Evolutionary conservation across 306 rosid species (phyloP).

Genomic region (Benincasa hispida): DNA sequence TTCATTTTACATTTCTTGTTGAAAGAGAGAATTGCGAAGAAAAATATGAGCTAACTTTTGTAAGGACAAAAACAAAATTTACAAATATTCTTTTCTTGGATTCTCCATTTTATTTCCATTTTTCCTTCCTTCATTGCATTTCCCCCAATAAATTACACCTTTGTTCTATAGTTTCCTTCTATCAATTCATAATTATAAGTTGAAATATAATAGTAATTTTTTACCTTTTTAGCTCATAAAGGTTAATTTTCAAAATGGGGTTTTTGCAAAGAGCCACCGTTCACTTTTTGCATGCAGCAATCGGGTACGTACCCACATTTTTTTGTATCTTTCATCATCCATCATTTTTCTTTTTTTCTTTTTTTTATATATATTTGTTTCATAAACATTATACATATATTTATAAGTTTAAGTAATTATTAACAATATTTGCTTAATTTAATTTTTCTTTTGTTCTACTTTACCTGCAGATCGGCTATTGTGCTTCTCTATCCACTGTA

Average conservation of each 20-base stretch:
- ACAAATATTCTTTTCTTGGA: not conserved
- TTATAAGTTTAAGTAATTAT: not conserved
- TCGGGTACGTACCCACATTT: not conserved
- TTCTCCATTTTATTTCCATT: not conserved
- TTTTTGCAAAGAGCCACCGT: not conserved
- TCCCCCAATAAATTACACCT: not conserved
- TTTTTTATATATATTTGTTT: not conserved
- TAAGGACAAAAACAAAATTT: not conserved
- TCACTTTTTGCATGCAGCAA: not conserved
- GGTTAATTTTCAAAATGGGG: not conserved
- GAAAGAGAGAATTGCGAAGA: not conserved
- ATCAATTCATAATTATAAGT: not conserved
- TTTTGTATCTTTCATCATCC: not conserved
- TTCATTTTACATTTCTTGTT: not conserved
- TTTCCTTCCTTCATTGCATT: not conserved
- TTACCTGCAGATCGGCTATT: conserved; percentile 49
- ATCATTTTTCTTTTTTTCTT: too few species aligned
- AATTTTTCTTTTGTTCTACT: not conserved
- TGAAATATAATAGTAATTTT: not conserved
- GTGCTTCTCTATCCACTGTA: conserved; percentile 88
- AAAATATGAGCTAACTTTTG: not conserved
- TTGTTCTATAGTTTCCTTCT: not conserved
- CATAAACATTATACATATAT: too few species aligned
- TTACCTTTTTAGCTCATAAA: not conserved
- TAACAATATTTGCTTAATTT: not conserved